These are phyloP conservation scores for Mycena galopus DNA, from an alignment of 768 basidiomycete species.

Conservation along the genomic window DNA sequence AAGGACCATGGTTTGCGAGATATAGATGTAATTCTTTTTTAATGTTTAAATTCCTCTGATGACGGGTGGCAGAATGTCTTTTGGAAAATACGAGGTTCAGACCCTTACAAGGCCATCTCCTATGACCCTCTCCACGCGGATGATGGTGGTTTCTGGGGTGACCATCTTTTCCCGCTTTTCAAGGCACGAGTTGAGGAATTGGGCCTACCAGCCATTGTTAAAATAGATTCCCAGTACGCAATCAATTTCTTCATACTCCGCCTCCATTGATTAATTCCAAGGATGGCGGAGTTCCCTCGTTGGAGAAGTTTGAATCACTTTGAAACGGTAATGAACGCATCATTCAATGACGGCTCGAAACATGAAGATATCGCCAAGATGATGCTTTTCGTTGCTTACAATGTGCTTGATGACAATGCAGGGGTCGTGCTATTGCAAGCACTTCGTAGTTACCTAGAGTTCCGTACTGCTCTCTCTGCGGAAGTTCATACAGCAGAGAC, in stretches of 20 bases:
- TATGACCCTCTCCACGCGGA: too few relatives aligned
- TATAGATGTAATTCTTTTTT: too few relatives aligned
- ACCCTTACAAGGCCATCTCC: conserved; percentile 49
- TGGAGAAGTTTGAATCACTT: too few relatives aligned
- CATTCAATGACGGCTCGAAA: conserved; percentile 52
- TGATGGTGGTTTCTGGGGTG: too few relatives aligned
- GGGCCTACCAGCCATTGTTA: too few relatives aligned
- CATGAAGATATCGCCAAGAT: conserved; percentile 53
- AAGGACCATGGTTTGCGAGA: too few relatives aligned
- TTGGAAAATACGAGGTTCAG: conserved; percentile 47
- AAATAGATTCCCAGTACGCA: conserved; percentile 42
- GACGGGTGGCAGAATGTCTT: too few relatives aligned
- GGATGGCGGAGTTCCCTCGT: conserved; percentile 43
- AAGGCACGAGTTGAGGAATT: too few relatives aligned
- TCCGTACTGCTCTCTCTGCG: conserved; percentile 43
- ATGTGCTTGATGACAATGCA: conserved; percentile 27
- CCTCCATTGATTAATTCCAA: conserved; percentile 21
- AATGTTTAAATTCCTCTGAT: too few relatives aligned
- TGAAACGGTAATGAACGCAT: conserved; percentile 34
- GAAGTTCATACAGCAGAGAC: background rate
- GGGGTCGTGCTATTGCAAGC: conserved; percentile 45
- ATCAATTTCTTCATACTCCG: conserved; percentile 8
- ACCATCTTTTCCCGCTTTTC: too few relatives aligned
- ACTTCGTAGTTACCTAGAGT: conserved; percentile 46
- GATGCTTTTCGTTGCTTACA: too few relatives aligned